Percentiles rank a stretch among this genome's conserved stretches.
Conservation (phyloP, 78 protist genomes). For the Dictyostelium intermedium region DNA sequence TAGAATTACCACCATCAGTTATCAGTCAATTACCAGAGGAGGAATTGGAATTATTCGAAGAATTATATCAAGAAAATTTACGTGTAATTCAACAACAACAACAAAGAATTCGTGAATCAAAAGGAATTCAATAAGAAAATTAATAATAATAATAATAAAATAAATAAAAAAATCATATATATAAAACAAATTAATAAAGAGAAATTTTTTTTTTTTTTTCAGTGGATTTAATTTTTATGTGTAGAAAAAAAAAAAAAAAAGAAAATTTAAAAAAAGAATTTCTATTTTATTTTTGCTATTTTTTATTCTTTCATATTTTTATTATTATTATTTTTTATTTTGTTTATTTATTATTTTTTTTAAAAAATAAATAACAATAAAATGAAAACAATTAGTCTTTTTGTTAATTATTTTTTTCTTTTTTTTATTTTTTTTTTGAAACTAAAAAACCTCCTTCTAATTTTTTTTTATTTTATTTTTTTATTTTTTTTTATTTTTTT, state of each 20-base stretch:
- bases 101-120: not conserved
- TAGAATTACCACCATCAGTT: slow-evolving; percentile 37
- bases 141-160: not conserved
- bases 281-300: too few relatives aligned
- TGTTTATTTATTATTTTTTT: too few relatives aligned
- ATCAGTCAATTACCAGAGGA: slow-evolving; percentile 42
- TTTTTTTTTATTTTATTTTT: not conserved
- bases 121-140: not conserved
- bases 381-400: too few relatives aligned
- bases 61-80: slow-evolving; percentile 46
- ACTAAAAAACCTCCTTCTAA: too few relatives aligned
- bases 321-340: too few relatives aligned
- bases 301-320: too few relatives aligned
- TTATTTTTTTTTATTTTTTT: not conserved
- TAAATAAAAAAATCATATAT: not conserved
- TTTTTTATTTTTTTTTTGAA: not conserved
- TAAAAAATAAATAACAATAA: too few relatives aligned
- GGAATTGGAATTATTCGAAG: slow-evolving; percentile 70
- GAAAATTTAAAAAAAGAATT: too few relatives aligned
- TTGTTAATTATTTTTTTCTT: not conserved
- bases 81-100: slow-evolving; percentile 15
- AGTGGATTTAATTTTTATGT: too few relatives aligned
- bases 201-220: slow-evolving; percentile 8
- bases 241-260: too few relatives aligned
- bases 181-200: too few relatives aligned